Percentiles rank a stretch among this genome's conserved stretches.
Evolutionary conservation across 140 eudicot genomes (phyloP).

Genomic region (Stevia rebaudiana): DNA sequence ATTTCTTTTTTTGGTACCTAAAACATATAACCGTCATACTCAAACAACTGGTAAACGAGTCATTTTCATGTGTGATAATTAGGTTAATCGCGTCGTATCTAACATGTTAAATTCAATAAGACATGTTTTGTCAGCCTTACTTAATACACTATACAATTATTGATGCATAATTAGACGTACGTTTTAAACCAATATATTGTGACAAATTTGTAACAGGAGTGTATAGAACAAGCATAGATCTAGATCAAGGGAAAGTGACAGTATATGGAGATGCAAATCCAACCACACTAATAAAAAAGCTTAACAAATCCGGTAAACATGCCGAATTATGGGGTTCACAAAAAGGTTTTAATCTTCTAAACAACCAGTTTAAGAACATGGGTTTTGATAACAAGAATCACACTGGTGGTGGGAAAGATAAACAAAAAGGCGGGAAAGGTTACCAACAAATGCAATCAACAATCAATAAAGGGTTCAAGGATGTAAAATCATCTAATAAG

Average conservation of each 20-base stretch:
- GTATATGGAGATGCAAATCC: slow-evolving; percentile 82
- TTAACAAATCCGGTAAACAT: slow-evolving; percentile 69
- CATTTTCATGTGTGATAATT: too few species aligned
- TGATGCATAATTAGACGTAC: neutral
- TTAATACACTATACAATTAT: too few species aligned
- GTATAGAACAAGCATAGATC: slow-evolving; percentile 52
- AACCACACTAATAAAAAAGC: slow-evolving; percentile 54
- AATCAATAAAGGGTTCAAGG: slow-evolving; percentile 40
- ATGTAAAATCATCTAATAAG: slow-evolving; percentile 42
- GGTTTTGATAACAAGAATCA: slow-evolving; percentile 42
- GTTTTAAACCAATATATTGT: neutral
- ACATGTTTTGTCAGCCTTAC: too few species aligned
- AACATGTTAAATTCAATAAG: too few species aligned
- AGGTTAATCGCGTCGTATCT: too few species aligned
- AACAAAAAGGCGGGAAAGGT: slow-evolving; percentile 42
- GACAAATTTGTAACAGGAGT: slow-evolving; percentile 47
- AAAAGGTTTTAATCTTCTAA: slow-evolving; percentile 32
- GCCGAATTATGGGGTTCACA: slow-evolving; percentile 76
- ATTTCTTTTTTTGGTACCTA: too few species aligned
- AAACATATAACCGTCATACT: too few species aligned
- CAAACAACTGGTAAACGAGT: too few species aligned
- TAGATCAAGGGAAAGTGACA: slow-evolving; percentile 74
- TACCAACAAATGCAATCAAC: slow-evolving; percentile 42
- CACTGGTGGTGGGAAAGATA: slow-evolving; percentile 37
- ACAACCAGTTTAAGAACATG: slow-evolving; percentile 58